These are phyloP conservation scores for Fusarium gaditjirri DNA, from an alignment of 2,329 filamentous ascomycete genomes.

Conservation along the genomic window DNA sequence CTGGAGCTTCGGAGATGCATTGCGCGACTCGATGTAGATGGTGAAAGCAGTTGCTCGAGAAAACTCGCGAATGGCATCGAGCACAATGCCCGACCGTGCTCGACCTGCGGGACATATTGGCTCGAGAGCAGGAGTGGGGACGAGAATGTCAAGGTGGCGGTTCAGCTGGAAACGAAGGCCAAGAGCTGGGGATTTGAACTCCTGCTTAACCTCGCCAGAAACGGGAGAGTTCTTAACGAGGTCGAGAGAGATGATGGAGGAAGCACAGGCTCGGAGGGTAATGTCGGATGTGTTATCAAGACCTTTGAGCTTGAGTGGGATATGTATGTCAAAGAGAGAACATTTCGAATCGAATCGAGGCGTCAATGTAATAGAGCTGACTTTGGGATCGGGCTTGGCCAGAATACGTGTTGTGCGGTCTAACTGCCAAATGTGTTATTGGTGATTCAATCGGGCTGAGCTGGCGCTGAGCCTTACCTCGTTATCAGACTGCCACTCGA, in stretches of 20 bases:
- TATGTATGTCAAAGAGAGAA: constrained; percentile 4
- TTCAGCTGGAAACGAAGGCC: constrained; percentile 1
- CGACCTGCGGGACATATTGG: constrained; percentile 8
- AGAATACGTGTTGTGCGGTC: background rate
- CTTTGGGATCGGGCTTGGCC: constrained; percentile 10
- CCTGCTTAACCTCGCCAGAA: background rate
- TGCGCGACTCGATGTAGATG: constrained; percentile 18
- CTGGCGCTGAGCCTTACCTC: background rate
- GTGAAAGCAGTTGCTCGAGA: constrained; percentile 4
- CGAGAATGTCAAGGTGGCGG: background rate
- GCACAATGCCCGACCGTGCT: constrained; percentile 13
- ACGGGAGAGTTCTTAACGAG: background rate
- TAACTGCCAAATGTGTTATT: background rate
- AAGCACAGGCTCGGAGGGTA: background rate
- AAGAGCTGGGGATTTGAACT: constrained; percentile 7
- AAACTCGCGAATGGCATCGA: constrained; percentile 25
- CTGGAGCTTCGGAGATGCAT: background rate
- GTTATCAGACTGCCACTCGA: constrained; percentile 1
- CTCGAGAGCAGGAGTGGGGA: constrained; percentile 3
- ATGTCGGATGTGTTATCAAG: constrained; percentile 1
- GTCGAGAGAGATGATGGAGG: constrained; percentile 6
- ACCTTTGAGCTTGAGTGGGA: constrained; percentile 25
- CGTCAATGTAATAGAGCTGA: background rate
- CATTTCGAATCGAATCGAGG: constrained; percentile 6
- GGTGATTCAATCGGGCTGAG: background rate